Conservation (phyloP, 2,329 filamentous ascomycete genomes). For the Sclerotinia borealis region DNA sequence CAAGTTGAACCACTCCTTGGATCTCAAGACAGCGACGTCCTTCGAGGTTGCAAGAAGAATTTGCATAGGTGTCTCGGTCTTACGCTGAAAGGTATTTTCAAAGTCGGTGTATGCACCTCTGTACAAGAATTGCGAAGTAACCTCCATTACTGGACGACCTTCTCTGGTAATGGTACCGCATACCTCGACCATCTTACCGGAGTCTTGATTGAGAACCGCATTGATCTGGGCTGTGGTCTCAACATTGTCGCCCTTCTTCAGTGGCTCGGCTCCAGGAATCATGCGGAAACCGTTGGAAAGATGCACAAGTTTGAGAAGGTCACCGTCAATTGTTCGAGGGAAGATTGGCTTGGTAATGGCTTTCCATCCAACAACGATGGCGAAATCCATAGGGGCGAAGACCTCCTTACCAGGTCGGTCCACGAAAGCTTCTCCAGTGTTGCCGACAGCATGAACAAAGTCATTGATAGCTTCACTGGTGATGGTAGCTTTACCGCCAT, state of each 20-base stretch:
- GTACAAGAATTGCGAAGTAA: slow-evolving; percentile 97
- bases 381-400: slow-evolving; percentile 97
- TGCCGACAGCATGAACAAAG: slow-evolving; percentile 98
- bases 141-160: slow-evolving; percentile 87
- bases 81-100: slow-evolving; percentile 98
- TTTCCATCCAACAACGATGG: slow-evolving; percentile 97
- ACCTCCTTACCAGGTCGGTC: slow-evolving; percentile 91
- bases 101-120: slow-evolving; percentile 87
- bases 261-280: slow-evolving; percentile 87
- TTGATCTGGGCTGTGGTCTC: slow-evolving; percentile 94
- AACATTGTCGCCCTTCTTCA: slow-evolving; percentile 92
- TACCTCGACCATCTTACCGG: slow-evolving; percentile 99
- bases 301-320: slow-evolving; percentile 92
- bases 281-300: slow-evolving; percentile 97
- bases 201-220: slow-evolving; percentile 94
- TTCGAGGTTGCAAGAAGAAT: slow-evolving; percentile 80
- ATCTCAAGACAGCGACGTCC: slow-evolving; percentile 88
- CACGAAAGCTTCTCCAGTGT: slow-evolving; percentile 95
- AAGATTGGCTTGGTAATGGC: slow-evolving; percentile 99
- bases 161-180: slow-evolving; percentile 89
- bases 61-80: slow-evolving; percentile 92
- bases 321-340: slow-evolving; percentile 90
- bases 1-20: slow-evolving; percentile 95
- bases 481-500: slow-evolving; percentile 80
- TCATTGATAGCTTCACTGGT: slow-evolving; percentile 93